Conservation (phyloP, 352 stramenopile species). For the Globisporangium ultimum region DNA sequence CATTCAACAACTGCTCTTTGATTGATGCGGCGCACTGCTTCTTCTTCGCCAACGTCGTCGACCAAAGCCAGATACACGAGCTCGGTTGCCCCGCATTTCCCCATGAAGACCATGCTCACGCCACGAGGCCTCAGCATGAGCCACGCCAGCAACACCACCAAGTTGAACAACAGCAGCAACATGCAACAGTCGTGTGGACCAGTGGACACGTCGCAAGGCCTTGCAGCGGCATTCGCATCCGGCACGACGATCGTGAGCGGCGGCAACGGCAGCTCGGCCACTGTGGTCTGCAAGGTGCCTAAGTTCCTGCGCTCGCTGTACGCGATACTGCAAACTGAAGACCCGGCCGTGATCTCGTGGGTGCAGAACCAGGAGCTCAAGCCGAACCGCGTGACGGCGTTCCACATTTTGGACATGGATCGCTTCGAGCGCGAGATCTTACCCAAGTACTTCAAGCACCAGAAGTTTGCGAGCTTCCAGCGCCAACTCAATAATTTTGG, state of each 20-base stretch:
- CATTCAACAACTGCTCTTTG: neutral
- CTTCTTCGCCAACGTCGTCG: neutral
- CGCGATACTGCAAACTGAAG: slow-evolving; percentile 74
- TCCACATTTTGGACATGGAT: slow-evolving; percentile 73
- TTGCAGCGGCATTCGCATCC: slow-evolving; percentile 13
- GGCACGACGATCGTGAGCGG: slow-evolving; percentile 6
- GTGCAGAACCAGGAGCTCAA: slow-evolving; percentile 65
- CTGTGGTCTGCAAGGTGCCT: slow-evolving; percentile 56
- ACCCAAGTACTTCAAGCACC: slow-evolving; percentile 93
- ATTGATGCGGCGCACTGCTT: slow-evolving; percentile 8
- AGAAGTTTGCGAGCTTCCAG: slow-evolving; percentile 91
- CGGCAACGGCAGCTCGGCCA: slow-evolving; percentile 8
- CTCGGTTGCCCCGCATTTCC: slow-evolving; percentile 15
- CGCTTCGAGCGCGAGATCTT: slow-evolving; percentile 88
- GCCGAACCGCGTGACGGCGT: slow-evolving; percentile 61
- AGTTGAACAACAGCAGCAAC: neutral
- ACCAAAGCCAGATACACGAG: slow-evolving; percentile 10
- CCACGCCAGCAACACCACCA: neutral
- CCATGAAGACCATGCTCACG: slow-evolving; percentile 20
- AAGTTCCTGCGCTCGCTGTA: slow-evolving; percentile 84
- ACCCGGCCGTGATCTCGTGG: slow-evolving; percentile 66
- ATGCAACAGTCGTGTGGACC: neutral
- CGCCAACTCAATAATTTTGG: slow-evolving; percentile 93
- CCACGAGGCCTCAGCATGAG: slow-evolving; percentile 4
- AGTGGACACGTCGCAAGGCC: slow-evolving; percentile 15